These are phyloP conservation scores for Allium cepa DNA, from an alignment of 106 monocot genomes.

Conservation along the genomic window DNA sequence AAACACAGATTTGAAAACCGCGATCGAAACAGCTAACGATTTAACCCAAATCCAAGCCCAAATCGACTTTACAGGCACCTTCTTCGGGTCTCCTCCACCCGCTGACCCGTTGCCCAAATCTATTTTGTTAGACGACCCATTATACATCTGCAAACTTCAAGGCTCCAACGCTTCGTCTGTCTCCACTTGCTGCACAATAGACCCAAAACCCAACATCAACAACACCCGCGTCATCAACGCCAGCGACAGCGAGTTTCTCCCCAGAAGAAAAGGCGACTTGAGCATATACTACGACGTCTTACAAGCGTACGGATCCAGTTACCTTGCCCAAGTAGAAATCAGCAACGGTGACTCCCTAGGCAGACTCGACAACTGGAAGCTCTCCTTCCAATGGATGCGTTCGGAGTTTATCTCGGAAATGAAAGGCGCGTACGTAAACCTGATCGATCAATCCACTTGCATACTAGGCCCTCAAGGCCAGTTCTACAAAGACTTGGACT, in stretches of 20 bases:
- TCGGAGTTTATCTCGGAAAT: constrained; percentile 66
- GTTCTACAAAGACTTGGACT: constrained; percentile 63
- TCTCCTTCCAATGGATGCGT: constrained; percentile 70
- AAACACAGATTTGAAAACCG: constrained; percentile 65
- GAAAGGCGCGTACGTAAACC: constrained; percentile 44
- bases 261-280: constrained; percentile 58
- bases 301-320: constrained; percentile 52
- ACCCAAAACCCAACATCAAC: constrained; percentile 25
- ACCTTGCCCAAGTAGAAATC: constrained; percentile 69
- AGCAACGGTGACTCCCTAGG: constrained; percentile 48
- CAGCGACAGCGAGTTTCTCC: constrained; percentile 23
- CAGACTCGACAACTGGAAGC: constrained; percentile 84
- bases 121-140: constrained; percentile 38
- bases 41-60: constrained; percentile 41
- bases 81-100: constrained; percentile 36
- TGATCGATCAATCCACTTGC: constrained; percentile 39
- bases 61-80: constrained; percentile 49
- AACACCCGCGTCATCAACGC: constrained; percentile 5
- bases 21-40: constrained; percentile 85
- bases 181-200: constrained; percentile 31
- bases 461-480: constrained; percentile 48
- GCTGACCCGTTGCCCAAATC: constrained; percentile 27
- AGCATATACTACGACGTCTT: constrained; percentile 71
- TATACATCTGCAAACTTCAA: constrained; percentile 31
- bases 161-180: constrained; percentile 1